These are phyloP conservation scores for Backusella liffmaniae DNA, from an alignment of 192 early-diverging fungal genomes.

Conservation along the genomic window DNA sequence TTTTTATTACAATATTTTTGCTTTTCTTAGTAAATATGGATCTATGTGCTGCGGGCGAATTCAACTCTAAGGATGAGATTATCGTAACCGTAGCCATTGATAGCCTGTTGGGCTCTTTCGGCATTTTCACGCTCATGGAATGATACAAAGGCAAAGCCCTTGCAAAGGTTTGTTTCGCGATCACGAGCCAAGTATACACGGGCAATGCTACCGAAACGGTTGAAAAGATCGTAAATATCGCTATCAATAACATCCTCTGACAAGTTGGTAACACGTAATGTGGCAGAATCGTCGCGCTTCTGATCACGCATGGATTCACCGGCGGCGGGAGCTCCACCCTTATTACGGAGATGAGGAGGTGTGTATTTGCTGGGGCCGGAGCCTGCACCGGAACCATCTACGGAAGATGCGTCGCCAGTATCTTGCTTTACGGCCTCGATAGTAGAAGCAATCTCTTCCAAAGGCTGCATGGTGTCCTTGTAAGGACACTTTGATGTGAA, in stretches of 20 bases:
- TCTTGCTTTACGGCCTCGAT: constrained; percentile 44
- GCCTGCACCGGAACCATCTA: neutral
- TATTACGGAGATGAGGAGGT: constrained; percentile 83
- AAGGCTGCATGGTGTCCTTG: constrained; percentile 89
- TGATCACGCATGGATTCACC: constrained; percentile 49
- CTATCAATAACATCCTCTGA: constrained; percentile 89
- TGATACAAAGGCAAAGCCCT: constrained; percentile 95
- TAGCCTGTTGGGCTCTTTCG: constrained; percentile 76
- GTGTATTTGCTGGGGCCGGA: constrained; percentile 69
- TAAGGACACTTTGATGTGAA: constrained; percentile 97
- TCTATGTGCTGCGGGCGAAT: constrained; percentile 44
- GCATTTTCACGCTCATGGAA: constrained; percentile 82
- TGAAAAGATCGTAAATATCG: constrained; percentile 88
- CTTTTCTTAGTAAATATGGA: neutral
- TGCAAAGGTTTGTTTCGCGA: constrained; percentile 81
- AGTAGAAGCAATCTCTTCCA: constrained; percentile 62
- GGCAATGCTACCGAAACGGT: constrained; percentile 78
- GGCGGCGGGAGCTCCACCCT: constrained; percentile 34
- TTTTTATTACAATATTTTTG: constrained; percentile 4
- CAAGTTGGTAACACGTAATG: constrained; percentile 93
- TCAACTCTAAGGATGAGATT: constrained; percentile 92
- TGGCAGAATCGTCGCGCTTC: constrained; percentile 67
- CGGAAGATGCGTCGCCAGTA: constrained; percentile 16
- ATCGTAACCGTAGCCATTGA: constrained; percentile 97
- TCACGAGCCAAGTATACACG: constrained; percentile 88